Evolutionary conservation across 768 basidiomycete genomes (phyloP).

Genomic region (Pleurotus cornucopiae): DNA sequence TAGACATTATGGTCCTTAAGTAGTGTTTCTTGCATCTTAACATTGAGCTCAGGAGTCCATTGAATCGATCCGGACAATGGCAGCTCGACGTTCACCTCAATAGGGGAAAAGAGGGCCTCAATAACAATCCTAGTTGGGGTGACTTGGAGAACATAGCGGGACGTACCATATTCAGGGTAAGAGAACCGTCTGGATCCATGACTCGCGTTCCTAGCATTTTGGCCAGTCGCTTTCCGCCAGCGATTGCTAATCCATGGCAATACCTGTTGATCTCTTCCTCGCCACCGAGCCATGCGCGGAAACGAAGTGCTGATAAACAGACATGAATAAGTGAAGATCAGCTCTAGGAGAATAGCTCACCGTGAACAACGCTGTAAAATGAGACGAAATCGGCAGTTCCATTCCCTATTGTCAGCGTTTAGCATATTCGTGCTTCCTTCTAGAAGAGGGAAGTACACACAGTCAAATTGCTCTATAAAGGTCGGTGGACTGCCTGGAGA

Average conservation of each 20-base stretch:
- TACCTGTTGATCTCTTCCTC: constrained; percentile 75
- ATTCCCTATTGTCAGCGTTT: constrained; percentile 35
- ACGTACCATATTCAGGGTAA: constrained; percentile 73
- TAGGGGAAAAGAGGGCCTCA: no score
- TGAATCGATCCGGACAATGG: constrained; percentile 29
- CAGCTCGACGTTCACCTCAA: constrained; percentile 37
- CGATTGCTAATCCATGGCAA: constrained; percentile 64
- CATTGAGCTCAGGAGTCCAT: constrained; percentile 18
- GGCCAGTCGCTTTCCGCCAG: constrained; percentile 62
- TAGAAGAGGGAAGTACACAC: constrained; percentile 17
- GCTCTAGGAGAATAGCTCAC: constrained; percentile 24
- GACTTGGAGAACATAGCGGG: neutral
- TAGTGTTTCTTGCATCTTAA: constrained; percentile 24
- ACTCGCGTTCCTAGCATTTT: constrained; percentile 60
- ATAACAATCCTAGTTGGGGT: neutral
- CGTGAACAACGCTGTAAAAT: constrained; percentile 44
- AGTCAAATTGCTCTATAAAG: constrained; percentile 42
- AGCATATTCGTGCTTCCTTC: neutral
- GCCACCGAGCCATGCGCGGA: constrained; percentile 77
- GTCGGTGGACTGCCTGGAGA: constrained; percentile 32
- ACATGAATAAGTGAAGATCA: neutral
- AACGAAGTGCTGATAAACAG: constrained; percentile 57
- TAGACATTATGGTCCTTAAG: constrained; percentile 31
- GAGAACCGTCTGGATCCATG: constrained; percentile 51
- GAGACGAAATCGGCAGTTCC: constrained; percentile 52